Evolutionary conservation across 2,329 filamentous ascomycete genomes (phyloP).

Genomic region (Venturia effusa): DNA sequence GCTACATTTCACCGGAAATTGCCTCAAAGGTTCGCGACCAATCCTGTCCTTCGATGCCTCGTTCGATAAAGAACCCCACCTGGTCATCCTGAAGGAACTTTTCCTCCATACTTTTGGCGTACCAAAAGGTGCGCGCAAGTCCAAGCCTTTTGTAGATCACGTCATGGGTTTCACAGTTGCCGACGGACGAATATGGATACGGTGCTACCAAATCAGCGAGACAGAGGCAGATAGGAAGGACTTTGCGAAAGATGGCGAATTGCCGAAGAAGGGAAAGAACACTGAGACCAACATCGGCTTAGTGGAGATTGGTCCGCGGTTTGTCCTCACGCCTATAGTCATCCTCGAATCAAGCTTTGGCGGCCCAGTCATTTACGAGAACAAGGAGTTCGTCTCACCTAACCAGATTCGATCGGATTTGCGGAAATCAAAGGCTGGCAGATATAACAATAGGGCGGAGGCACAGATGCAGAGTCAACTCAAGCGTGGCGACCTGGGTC

Average conservation of each 20-base stretch:
- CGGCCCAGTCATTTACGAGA: constrained; percentile 94
- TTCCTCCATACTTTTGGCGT: constrained; percentile 87
- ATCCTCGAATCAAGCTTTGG: constrained; percentile 93
- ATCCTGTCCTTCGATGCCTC: constrained; percentile 82
- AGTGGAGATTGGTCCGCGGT: constrained; percentile 86
- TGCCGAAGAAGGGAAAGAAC: constrained; percentile 34
- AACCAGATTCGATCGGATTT: constrained; percentile 87
- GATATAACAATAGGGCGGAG: constrained; percentile 68
- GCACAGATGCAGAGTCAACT: constrained; percentile 59
- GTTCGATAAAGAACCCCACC: constrained; percentile 73
- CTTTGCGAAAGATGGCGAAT: constrained; percentile 25
- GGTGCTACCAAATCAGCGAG: constrained; percentile 88
- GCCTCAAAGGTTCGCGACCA: constrained; percentile 83
- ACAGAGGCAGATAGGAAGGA: constrained; percentile 48
- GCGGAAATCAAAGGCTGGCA: constrained; percentile 61
- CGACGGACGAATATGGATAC: constrained; percentile 91
- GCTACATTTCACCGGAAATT: constrained; percentile 93
- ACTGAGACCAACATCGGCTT: constrained; percentile 66
- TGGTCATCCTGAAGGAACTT: constrained; percentile 77
- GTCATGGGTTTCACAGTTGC: constrained; percentile 86
- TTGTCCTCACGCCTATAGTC: constrained; percentile 87
- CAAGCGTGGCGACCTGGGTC: constrained; percentile 66
- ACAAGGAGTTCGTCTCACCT: constrained; percentile 91
- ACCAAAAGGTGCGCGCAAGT: constrained; percentile 74
- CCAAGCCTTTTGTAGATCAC: constrained; percentile 93